Base-by-base conservation (phyloP, 2,329 filamentous ascomycete species). In the Gaeumannomyces tritici region DNA sequence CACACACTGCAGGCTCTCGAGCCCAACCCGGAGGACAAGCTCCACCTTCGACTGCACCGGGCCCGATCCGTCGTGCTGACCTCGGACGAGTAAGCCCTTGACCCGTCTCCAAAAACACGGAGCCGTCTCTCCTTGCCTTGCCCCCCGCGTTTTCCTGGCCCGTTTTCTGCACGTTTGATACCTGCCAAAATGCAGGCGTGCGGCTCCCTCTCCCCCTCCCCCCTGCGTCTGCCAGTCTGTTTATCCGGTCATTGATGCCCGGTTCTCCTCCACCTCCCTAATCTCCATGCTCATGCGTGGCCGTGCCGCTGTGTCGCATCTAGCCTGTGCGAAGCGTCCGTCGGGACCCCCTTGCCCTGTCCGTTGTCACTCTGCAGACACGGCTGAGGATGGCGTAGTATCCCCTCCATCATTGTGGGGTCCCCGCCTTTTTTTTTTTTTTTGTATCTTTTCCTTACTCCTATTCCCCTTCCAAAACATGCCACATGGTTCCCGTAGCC, bases 1-100 rank as follows among this genome's bases (percentile, higher is more conserved):
- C 31, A 24, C 31, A 11, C 42, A n/a, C 29, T 21, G n/a, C 59
- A 71, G 73, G 72, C 73, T 24, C 65, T 75, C 54, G 68, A 74
- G 15, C 70, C 70, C 12, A 61, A 89, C 70, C 88, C 87, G 55
- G 84, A 87, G 72, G 87, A 92, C 72, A 83, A 84, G 65, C 90
- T 96, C 72, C 89, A 85, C 66, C 81, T 96, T 60, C 89, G 92
- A 65, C 80, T 90, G 66, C 93, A 96, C 76, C 87, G 92, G 62
- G 92, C 93, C 57, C 86, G 89, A 65, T 93, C 89, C 28, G 89
- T 96, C 35, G 80, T 95, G 28, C 81, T 97, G 64, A 96, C 91
- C 4, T 80, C 86, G 28, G 82, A 89, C 68, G 93, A 97, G 82
- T 84, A 73, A 75, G 80, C 75, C 55, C n/a, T n/a, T 61, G 55